phyloP scores from a whole-genome alignment of 495 filamentous ascomycete species.

The Tuber melanosporum region DNA sequence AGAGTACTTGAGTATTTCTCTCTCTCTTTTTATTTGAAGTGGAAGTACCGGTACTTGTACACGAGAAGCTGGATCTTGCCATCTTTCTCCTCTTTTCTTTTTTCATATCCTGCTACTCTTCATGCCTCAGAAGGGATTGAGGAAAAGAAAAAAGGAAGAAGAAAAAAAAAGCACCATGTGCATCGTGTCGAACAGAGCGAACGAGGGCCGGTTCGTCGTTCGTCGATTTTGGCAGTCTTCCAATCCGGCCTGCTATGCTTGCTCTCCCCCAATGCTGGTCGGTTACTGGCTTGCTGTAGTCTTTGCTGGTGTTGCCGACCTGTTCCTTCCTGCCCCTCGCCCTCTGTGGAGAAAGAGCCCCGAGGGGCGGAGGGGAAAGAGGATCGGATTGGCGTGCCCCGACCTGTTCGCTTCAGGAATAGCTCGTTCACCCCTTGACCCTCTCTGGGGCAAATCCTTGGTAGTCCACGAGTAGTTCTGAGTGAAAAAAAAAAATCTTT shows the following conservation, averaged over 20 bases:
- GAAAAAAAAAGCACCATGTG: constrained; percentile 29
- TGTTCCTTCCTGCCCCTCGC: constrained; percentile 8
- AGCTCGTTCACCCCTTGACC: constrained; percentile 15
- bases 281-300: not conserved
- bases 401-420: constrained; percentile 25
- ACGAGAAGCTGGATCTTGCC: not conserved
- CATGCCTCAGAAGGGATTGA: not conserved
- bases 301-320: not conserved
- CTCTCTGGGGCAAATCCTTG: constrained; percentile 28
- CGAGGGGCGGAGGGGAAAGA: constrained; percentile 12
- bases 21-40: not conserved
- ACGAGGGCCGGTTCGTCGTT: constrained; percentile 32
- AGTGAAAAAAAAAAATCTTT: not conserved
- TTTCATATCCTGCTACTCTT: not conserved
- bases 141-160: constrained; percentile 14
- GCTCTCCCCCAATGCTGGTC: constrained; percentile 11
- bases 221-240: constrained; percentile 28
- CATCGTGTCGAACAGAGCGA: not conserved
- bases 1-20: not conserved
- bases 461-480: constrained; percentile 7
- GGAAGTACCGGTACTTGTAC: not conserved
- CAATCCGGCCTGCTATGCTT: constrained; percentile 35
- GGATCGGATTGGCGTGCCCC: constrained; percentile 24
- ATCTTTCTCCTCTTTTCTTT: not conserved
- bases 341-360: constrained; percentile 24